These are phyloP conservation scores for Penicillium sp. DNA, from an alignment of 2,329 filamentous ascomycete species.

Conservation along the genomic window DNA sequence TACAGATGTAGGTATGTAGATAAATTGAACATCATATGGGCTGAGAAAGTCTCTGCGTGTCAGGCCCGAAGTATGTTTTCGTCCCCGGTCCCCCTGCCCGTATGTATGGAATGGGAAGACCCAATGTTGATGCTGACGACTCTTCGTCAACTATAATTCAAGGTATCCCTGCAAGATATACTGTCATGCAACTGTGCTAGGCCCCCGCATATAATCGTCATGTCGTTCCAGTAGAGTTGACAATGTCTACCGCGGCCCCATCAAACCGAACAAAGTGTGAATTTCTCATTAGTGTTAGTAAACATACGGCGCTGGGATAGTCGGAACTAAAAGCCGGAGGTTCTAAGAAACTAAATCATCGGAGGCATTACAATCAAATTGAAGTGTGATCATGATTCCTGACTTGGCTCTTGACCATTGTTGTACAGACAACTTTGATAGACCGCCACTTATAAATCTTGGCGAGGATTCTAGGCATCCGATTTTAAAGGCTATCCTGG, in stretches of 20 bases:
- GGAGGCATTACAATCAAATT: not conserved
- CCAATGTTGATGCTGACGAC: not conserved
- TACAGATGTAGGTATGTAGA: not conserved
- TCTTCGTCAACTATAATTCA: not conserved
- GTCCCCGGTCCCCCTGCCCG: not conserved
- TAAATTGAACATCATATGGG: not conserved
- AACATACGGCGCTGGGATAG: not conserved
- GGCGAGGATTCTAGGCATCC: not conserved
- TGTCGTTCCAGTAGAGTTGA: not conserved
- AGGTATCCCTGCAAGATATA: not conserved
- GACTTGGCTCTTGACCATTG: not conserved
- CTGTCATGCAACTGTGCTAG: not conserved
- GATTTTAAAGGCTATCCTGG: not conserved
- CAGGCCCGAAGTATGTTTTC: not conserved
- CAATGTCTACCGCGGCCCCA: not conserved
- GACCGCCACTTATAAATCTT: not conserved
- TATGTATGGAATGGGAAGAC: not conserved
- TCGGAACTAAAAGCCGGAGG: not conserved
- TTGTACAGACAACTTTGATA: not conserved
- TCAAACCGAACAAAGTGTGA: not conserved
- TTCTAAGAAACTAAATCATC: not conserved
- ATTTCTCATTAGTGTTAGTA: not conserved
- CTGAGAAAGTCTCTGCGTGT: not conserved
- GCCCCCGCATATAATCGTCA: not conserved
- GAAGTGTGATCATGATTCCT: not conserved